These are phyloP conservation scores for Paspalum notatum DNA, from an alignment of 176 grass and related monocot genomes.

Conservation along the genomic window DNA sequence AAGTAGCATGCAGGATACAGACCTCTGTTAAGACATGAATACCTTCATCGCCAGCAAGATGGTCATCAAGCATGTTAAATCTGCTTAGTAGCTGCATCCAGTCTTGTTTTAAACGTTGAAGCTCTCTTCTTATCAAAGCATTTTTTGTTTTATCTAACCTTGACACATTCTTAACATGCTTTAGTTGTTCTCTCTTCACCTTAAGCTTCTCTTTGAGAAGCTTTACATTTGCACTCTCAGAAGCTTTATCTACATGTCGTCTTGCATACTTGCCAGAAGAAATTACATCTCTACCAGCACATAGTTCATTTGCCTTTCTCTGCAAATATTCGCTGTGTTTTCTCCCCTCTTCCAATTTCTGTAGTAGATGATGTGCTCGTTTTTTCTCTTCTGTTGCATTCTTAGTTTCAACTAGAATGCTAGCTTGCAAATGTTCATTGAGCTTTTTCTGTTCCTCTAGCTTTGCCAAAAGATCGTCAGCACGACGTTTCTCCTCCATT, in stretches of 20 bases:
- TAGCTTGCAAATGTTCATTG: conserved; percentile 49
- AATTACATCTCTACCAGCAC: conserved; percentile 28
- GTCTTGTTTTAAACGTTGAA: conserved; percentile 65
- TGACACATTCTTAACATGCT: conserved; percentile 62
- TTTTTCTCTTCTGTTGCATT: conserved; percentile 48
- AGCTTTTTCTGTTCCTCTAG: conserved; percentile 75
- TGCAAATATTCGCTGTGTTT: conserved; percentile 45
- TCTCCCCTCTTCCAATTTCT: conserved; percentile 73
- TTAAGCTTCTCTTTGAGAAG: conserved; percentile 92
- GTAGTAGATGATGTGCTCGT: conserved; percentile 49
- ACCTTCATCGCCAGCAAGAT: conserved; percentile 70
- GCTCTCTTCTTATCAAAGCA: conserved; percentile 68
- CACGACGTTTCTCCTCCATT: conserved; percentile 51
- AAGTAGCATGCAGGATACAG: conserved; percentile 51
- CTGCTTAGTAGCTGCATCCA: conserved; percentile 61
- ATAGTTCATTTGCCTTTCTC: conserved; percentile 46
- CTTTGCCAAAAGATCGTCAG: conserved; percentile 60
- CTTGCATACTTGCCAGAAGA: conserved; percentile 40
- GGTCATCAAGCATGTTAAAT: conserved; percentile 76
- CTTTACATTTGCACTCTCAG: conserved; percentile 58
- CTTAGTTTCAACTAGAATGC: conserved; percentile 52
- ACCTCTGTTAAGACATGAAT: conserved; percentile 66
- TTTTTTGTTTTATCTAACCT: conserved; percentile 76
- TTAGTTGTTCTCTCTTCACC: conserved; percentile 80
- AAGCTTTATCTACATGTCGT: conserved; percentile 23